Base-by-base conservation (phyloP, 257 asterid genomes). In the Cinchona pubescens region DNA sequence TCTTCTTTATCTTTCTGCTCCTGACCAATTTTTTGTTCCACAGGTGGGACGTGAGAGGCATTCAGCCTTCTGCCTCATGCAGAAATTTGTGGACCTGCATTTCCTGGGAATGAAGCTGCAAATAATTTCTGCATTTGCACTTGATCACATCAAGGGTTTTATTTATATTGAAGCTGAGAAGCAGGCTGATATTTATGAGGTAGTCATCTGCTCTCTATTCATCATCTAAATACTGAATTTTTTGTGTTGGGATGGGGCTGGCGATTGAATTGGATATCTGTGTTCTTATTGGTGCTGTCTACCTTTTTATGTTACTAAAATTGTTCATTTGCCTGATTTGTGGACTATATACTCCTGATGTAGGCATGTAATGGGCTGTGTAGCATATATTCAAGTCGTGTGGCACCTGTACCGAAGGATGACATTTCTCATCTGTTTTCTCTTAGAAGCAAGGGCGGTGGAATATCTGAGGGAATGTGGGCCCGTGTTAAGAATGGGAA, bases 1-100 rank as follows among this genome's bases (percentile, higher is more conserved):
- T 42, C 16, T 15, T 42, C 42, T n/a, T 25, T 53, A 25, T 27
- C n/a, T 34, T 81, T 62, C 71, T 60, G 66, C 75, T 75, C 35
- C 73, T 79, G 79, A 79, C 58, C 55, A 62, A 60, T 73, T 53
- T 79, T 81, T n/a, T 76, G 78, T 40, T 72, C 30, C 72, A 65
- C 82, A 95, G 99, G 88, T 87, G 78, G 99, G 98, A 68, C 91
- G 96, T 12, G 99, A 95, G 89, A 91, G 90, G 80, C 85, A 89
- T 75, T 92, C 99, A 53, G 96, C 92, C 62, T 83, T 95, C 82
- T 95, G 99, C 82, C 96, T 92, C 67, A 95, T 95, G 96, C 98
- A 92, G 85, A 95, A 92, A 76, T 91, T 69, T 77, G 89, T 80
- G 55, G 99, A 95, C 73, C 34, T 90, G 91, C 81, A 75, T 27